Evolutionary conservation across 169 alveolate genomes (phyloP).

Genomic region (Cryptosporidium meleagridis): DNA sequence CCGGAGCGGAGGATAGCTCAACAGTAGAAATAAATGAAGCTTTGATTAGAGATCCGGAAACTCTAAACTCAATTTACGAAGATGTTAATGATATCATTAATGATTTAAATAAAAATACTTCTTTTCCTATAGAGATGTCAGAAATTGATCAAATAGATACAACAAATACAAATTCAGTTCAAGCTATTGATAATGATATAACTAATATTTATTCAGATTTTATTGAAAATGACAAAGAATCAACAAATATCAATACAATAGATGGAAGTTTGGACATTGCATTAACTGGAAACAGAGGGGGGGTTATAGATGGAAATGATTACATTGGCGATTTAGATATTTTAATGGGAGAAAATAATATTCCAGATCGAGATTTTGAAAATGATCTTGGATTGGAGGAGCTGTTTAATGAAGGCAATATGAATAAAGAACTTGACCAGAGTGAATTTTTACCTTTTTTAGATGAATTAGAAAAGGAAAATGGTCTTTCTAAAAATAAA

Average conservation of each 20-base stretch:
- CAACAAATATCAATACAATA: not conserved
- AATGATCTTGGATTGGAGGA: not conserved
- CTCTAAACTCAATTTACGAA: not conserved
- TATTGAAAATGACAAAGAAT: not conserved
- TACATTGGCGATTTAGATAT: not conserved
- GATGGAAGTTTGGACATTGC: not conserved
- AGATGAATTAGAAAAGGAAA: not conserved
- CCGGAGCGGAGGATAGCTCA: not conserved
- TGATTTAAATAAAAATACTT: not conserved
- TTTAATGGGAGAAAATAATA: not conserved
- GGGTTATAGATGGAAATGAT: not conserved
- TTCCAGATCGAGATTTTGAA: not conserved
- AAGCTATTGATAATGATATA: not conserved
- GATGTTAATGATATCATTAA: not conserved
- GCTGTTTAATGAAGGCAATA: not conserved
- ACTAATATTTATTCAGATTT: not conserved
- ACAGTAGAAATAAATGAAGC: not conserved
- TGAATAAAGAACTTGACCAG: not conserved
- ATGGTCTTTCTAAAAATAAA: not conserved
- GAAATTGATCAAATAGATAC: not conserved
- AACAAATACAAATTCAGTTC: not conserved
- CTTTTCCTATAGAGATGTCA: not conserved
- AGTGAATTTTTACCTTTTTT: not conserved
- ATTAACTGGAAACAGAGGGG: too few species aligned
- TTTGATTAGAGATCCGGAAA: not conserved